Evolutionary conservation across 1,284 basidiomycete genomes (phyloP).

Genomic region (Cystobasidiaceae sp.): DNA sequence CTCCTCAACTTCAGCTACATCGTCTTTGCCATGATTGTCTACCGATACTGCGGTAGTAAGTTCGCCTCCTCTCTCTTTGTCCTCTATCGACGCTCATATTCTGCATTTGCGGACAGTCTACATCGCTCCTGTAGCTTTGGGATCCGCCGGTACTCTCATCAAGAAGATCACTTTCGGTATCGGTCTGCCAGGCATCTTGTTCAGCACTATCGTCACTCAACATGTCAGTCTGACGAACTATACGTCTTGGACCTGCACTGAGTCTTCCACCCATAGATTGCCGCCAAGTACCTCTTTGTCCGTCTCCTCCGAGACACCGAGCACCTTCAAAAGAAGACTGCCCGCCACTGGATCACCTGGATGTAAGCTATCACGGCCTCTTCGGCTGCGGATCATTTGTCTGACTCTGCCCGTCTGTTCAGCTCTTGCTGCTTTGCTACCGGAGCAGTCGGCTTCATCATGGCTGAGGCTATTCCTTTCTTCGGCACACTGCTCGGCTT

Average conservation of each 20-base stretch:
- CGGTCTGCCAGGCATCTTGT: conserved; percentile 33
- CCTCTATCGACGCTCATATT: background rate
- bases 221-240: conserved; percentile 45
- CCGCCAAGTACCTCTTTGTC: conserved; percentile 60
- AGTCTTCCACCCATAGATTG: too few species aligned
- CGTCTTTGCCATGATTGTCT: conserved; percentile 2
- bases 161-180: conserved; percentile 41
- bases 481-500: background rate
- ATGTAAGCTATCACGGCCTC: conserved; percentile 33
- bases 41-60: conserved; percentile 29
- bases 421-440: background rate
- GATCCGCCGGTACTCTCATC: conserved; percentile 47
- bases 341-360: conserved; percentile 60
- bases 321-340: conserved; percentile 58
- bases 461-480: background rate
- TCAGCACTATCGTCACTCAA: conserved; percentile 2
- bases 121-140: conserved; percentile 48
- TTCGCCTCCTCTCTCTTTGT: background rate
- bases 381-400: background rate
- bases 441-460: background rate
- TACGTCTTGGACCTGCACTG: too few species aligned
- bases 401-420: background rate
- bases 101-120: conserved; percentile 22
- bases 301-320: conserved; percentile 56
- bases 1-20: conserved; percentile 14